Evolutionary conservation across 1,284 basidiomycete species (phyloP), one percentile per base, ranked within the genome.

Genomic region (Coniferiporia sulphurascens): DNA sequence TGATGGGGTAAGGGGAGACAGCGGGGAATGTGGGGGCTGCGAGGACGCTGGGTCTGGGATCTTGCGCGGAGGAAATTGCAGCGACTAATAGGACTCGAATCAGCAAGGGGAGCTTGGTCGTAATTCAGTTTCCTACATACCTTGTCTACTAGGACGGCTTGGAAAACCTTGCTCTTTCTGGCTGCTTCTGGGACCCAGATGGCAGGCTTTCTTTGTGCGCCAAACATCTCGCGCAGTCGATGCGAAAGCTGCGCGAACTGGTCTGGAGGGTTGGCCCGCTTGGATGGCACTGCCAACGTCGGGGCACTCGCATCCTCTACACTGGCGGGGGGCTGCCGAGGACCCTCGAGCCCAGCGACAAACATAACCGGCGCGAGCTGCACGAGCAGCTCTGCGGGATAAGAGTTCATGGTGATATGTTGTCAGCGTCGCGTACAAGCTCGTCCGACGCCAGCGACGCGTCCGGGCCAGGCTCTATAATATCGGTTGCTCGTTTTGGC

Each of bases 361-460:
- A 96, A 96, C 89, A 97, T 91, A 53, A 96, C 85, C 22, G 95
- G 95, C 41, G 85, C 86, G 54, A 93, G 84, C 71, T 96, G 94
- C 48, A 83, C 79, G 63, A 95, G 78, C 59, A 95, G 77, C 74
- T 94, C 91, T 59, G 82, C 78, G 12, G 92, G 92, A 76, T 95
- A 95, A 27, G 91, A 93, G 72, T 95, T 95, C 93, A 95, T 95
- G n/a, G 6, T 35, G 32, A 19, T n/a, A 46, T n/a, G 44, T 46
- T 4, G 19, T 46, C 44, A 9, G n/a, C 19, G 44, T 17, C 44
- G 41, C 27, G 41, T 43, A 43, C n/a, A n/a, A 43, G 41, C 41
- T 12, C 41, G 41, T 43, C n/a, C n/a, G 15, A n/a, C 13, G 15
- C 19, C n/a, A 9, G 19, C 44, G 15, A 9, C 44, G 15, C 44